phyloP scores from a whole-genome alignment of 306 rosid genomes.

The Gastrolobium bilobum region DNA sequence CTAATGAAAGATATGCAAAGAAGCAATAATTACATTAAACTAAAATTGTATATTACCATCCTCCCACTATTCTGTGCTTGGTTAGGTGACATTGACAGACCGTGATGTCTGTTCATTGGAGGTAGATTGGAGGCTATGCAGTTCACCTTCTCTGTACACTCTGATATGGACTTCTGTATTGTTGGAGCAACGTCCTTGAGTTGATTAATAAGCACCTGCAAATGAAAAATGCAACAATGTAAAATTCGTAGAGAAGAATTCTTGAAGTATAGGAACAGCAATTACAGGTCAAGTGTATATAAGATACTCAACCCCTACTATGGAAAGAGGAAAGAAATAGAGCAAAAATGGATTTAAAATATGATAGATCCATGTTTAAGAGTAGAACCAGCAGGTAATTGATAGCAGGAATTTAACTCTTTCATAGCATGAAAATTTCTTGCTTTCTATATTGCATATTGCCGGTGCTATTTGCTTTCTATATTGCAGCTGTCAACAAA shows the following conservation, averaged over 20 bases:
- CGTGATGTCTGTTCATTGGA: constrained; percentile 70
- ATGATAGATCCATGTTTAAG: constrained; percentile 20
- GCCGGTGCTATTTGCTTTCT: not conserved
- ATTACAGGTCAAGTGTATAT: constrained; percentile 28
- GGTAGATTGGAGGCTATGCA: constrained; percentile 78
- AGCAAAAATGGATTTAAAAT: not conserved
- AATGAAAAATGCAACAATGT: constrained; percentile 38
- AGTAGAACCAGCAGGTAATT: constrained; percentile 28
- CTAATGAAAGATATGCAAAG: not conserved
- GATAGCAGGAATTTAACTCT: constrained; percentile 31
- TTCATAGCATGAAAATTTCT: constrained; percentile 18
- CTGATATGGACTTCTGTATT: constrained; percentile 92
- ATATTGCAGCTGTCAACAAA: constrained; percentile 34
- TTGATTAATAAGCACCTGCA: constrained; percentile 95
- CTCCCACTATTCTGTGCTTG: constrained; percentile 85
- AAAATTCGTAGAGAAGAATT: constrained; percentile 39
- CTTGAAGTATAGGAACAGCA: constrained; percentile 19
- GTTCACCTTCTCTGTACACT: constrained; percentile 92
- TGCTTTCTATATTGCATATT: constrained; percentile 24
- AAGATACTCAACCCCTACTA: constrained; percentile 37
- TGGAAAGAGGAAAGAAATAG: not conserved
- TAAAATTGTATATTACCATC: constrained; percentile 66
- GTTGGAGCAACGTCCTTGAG: constrained; percentile 98
- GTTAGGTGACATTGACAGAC: constrained; percentile 73
- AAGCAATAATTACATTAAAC: not conserved